Percentiles rank a stretch among this genome's conserved stretches.
Evolutionary conservation across 345 rosid species (phyloP).

Genomic region (Noccaea bulbosa): DNA sequence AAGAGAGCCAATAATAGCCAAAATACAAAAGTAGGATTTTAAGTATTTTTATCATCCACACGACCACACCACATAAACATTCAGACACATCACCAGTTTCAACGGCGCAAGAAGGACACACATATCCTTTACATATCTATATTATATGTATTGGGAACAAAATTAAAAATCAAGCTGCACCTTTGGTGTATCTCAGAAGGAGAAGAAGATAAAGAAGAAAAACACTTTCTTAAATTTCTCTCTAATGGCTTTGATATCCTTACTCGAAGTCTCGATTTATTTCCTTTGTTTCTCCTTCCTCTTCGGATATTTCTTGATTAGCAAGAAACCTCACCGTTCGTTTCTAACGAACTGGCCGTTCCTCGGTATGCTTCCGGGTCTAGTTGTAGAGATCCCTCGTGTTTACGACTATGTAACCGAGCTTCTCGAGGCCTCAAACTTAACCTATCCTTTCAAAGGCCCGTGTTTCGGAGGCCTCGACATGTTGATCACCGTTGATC

Average conservation of each 20-base stretch:
- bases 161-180: not conserved
- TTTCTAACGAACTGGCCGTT: constrained; percentile 34
- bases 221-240: not conserved
- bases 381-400: constrained; percentile 31
- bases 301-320: not conserved
- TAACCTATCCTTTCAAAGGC: constrained; percentile 40
- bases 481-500: constrained; percentile 37
- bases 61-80: not conserved
- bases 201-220: no score
- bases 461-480: constrained; percentile 35
- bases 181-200: not conserved
- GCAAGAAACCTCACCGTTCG: constrained; percentile 29
- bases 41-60: not conserved
- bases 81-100: constrained; percentile 21
- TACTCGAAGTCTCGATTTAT: constrained; percentile 30
- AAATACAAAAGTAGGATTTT: not conserved
- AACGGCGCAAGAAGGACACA: not conserved
- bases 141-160: not conserved
- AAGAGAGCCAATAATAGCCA: constrained; percentile 3
- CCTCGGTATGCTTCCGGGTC: constrained; percentile 41
- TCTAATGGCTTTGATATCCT: constrained; percentile 35
- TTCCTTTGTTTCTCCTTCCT: constrained; percentile 25
- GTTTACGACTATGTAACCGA: constrained; percentile 39
- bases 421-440: constrained; percentile 30
- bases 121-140: not conserved